Base-by-base conservation (phyloP, 1,139 yeast genomes). In the Candida frijolesensis region DNA sequence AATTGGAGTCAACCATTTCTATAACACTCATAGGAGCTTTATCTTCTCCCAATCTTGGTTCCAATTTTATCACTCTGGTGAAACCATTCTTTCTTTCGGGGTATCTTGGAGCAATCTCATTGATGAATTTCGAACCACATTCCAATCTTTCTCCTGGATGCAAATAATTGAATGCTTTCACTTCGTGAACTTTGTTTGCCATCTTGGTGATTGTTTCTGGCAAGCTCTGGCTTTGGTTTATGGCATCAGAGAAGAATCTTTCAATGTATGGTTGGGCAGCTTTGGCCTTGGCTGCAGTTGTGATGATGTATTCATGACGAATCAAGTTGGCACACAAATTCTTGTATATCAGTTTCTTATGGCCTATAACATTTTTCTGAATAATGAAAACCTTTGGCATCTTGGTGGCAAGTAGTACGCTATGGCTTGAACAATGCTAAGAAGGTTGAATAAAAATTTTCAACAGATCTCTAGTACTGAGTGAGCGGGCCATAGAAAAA, bases 21-120 rank as follows among this genome's bases (percentile, higher is more conserved):
- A 95, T 66, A 14, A 94, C 85, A 1, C 96, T 85, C 78, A 89
- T 94, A 19, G 95, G 94, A 0, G 98, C 97, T 57, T 86, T 87
- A 66, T 95, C 99, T 58, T 94, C 95, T 9, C 80, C 80, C 48
- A 87, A 70, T 60, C 99, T 79, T 32, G 95, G 91, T 67, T 94
- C 98, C 56, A 95, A 74, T 60, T 83, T 85, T 58, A 92, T 72
- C 52, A 92, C 83, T 57, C 99, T 81, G 12, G 98, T 91, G 72
- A 86, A 94, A 1, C 98, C 98, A 54, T 90, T 89, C 0, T 71
- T 65, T 67, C 97, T 79, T 32, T 70, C 63, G 8, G 74, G 66
- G 64, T 88, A 92, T 58, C 96, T 77, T 39, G 79, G 71, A 3
- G 82, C 81, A 44, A 91, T 73, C 45, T 83, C 91, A 14, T 76